A percentile compares a stretch with the other conserved stretches of the same genome.
Evolutionary conservation across 352 stramenopile species (phyloP).

Genomic region (Phytophthora colocasiae): DNA sequence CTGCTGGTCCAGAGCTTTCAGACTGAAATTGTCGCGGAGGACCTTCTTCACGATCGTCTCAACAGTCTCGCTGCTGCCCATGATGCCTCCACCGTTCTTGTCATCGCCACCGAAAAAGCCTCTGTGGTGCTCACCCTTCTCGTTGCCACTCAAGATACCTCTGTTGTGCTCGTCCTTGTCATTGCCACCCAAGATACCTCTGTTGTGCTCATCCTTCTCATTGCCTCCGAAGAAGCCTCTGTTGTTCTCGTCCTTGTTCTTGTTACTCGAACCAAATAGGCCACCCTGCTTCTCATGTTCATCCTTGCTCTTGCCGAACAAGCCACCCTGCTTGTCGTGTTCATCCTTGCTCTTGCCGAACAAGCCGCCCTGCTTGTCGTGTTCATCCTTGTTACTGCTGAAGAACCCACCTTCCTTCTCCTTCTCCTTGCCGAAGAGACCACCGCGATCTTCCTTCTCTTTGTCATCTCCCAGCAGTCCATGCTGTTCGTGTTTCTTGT

Average conservation of each 20-base stretch:
- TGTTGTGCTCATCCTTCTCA: conserved; percentile 23
- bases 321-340: neutral
- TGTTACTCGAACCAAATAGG: conserved; percentile 2
- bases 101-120: conserved; percentile 11
- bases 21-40: conserved; percentile 34
- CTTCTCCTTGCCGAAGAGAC: conserved; percentile 6
- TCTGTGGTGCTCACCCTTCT: conserved; percentile 12
- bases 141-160: neutral
- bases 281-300: neutral
- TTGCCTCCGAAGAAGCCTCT: conserved; percentile 3
- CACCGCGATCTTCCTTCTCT: neutral
- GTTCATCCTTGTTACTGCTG: conserved; percentile 6
- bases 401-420: conserved; percentile 8
- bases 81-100: conserved; percentile 30
- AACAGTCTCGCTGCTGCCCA: conserved; percentile 34
- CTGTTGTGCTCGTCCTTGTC: conserved; percentile 8
- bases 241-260: conserved; percentile 10
- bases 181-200: conserved; percentile 20
- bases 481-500: conserved; percentile 19
- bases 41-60: conserved; percentile 33
- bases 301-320: conserved; percentile 10
- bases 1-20: conserved; percentile 30
- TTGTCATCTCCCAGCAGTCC: conserved; percentile 1
- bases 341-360: conserved; percentile 7
- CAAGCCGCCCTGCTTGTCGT: conserved; percentile 8